Conservation (phyloP, 179 eudicot species). For the Nepenthes alata region DNA sequence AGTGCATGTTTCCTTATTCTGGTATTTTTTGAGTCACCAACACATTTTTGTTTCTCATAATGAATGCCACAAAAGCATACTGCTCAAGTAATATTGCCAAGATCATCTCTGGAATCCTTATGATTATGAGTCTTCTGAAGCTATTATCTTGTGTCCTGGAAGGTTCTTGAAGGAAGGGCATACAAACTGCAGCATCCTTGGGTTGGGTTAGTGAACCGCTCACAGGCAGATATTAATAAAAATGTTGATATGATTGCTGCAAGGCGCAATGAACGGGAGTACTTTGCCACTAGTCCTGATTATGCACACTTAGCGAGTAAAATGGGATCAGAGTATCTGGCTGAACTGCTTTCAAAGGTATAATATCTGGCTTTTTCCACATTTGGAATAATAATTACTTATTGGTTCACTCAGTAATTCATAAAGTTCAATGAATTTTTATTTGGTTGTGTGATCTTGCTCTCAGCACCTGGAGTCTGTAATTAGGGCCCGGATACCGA, state of each 20-base stretch:
- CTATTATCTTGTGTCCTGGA: background rate
- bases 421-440: no score
- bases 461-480: constrained; percentile 78
- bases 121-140: no score
- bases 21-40: no score
- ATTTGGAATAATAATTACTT: background rate
- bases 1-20: no score
- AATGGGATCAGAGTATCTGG: constrained; percentile 97
- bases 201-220: constrained; percentile 93
- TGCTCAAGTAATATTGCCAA: no score
- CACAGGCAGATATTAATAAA: constrained; percentile 88
- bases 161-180: constrained; percentile 96
- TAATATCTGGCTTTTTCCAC: background rate
- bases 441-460: constrained; percentile 5
- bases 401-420: no score
- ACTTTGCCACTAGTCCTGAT: constrained; percentile 80
- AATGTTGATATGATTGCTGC: constrained; percentile 73
- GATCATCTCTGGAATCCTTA: no score
- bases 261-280: constrained; percentile 73
- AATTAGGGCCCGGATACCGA: constrained; percentile 72
- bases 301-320: constrained; percentile 67
- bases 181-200: constrained; percentile 74
- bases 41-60: no score
- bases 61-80: no score
- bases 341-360: constrained; percentile 81